Evolutionary conservation across 2,329 filamentous ascomycete genomes (phyloP).

Genomic region (Sphaceloma murrayae): DNA sequence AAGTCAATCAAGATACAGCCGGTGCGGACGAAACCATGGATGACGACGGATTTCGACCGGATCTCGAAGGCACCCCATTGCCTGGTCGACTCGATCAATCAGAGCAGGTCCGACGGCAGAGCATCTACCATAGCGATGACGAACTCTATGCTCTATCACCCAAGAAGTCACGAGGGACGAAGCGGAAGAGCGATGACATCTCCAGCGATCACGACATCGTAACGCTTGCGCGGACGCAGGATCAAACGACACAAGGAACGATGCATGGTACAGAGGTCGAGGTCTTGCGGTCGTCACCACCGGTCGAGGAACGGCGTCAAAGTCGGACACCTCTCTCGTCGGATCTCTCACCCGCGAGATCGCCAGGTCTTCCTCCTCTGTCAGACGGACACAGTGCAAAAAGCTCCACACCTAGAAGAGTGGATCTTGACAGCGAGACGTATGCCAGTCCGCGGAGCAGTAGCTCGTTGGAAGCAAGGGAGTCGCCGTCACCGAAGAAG

Average conservation of each 20-base stretch:
- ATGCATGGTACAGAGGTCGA: background rate
- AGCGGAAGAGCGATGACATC: conserved; percentile 14
- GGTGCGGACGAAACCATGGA: conserved; percentile 1
- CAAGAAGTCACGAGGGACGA: conserved; percentile 4
- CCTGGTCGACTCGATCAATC: conserved; percentile 2
- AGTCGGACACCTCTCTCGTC: background rate
- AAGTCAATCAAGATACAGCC: too few species aligned
- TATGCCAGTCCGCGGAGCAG: conserved; percentile 19
- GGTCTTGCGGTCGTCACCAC: conserved; percentile 7
- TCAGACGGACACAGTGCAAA: background rate
- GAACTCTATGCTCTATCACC: conserved; percentile 14
- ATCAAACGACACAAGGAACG: conserved; percentile 3
- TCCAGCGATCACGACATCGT: background rate
- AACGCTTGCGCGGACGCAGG: background rate
- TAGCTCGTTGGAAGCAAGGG: conserved; percentile 15
- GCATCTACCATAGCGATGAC: conserved; percentile 8
- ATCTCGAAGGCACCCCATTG: conserved; percentile 4
- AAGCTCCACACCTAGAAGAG: conserved; percentile 4
- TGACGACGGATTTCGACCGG: conserved; percentile 2
- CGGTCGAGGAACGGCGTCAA: background rate
- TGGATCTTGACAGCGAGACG: conserved; percentile 9
- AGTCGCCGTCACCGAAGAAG: conserved; percentile 13
- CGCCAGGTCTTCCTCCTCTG: background rate
- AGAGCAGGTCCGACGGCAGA: background rate
- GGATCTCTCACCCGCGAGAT: conserved; percentile 2